Evolutionary conservation across 768 basidiomycete species (phyloP), one percentile per base, ranked within the genome.

Genomic region (Russula sp.): DNA sequence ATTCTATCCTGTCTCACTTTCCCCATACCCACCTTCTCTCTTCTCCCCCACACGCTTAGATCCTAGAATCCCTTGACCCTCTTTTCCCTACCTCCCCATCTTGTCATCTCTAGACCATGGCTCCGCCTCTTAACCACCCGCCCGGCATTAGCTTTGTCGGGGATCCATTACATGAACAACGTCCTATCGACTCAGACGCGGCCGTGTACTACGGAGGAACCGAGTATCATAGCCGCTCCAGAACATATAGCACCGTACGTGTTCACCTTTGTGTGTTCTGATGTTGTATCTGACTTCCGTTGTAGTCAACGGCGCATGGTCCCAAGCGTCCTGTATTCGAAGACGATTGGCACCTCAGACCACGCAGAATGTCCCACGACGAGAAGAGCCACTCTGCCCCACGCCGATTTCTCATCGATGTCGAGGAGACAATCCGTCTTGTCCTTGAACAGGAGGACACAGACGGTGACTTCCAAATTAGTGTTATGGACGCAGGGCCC

Each of bases 361-460:
- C 86, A 54, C 82, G 94, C 50, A 82, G 94, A 57, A 79, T 97
- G 78, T 95, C 93, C 20, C 94, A 97, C 71, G 94, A 98, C 71
- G 93, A 96, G 76, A 90, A 92, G 75, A 84, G 85, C 55, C 52
- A 13, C 7, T 79, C 86, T 0, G 86, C 81, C 0, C 90, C 93
- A 3, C 79, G 95, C 46, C 87, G 94, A 43, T 98, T 96, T 77
- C 80, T 98, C 54, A 93, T 98, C 60, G 96, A 98, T 70, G 96
- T 98, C 16, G 96, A 98, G 69, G 96, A 98, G 75, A 99, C 96
- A 36, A 93, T 99, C 69, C 87, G 95, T 39, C 85, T 97, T 59
- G 86, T 98, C 10, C 85, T 99, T 34, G 93, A 97, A 74, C 96
- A 98, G 72, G 96, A 99, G 72, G 96, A 99, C 71, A 98, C 96